Evolutionary conservation across 805 yeast genomes (phyloP).

Genomic region (Kluyveromyces starmeri): DNA sequence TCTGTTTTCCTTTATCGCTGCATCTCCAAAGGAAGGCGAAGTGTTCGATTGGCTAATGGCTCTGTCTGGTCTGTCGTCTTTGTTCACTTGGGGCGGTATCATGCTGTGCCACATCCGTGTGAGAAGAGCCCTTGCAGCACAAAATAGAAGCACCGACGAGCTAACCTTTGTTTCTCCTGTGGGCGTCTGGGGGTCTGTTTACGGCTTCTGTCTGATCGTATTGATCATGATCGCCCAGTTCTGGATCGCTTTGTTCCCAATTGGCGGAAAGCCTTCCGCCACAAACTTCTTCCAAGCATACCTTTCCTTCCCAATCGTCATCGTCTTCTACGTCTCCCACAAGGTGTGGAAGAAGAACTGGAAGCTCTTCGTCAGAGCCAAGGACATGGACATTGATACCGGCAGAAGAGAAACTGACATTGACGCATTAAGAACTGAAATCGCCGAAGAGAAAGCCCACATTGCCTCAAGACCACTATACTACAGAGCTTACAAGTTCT

Average conservation of each 20-base stretch:
- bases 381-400: constrained; percentile 50
- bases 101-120: constrained; percentile 52
- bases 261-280: constrained; percentile 45
- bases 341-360: constrained; percentile 42
- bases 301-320: constrained; percentile 53
- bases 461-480: constrained; percentile 38
- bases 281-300: constrained; percentile 54
- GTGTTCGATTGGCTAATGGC: constrained; percentile 62
- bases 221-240: constrained; percentile 67
- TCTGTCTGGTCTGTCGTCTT: constrained; percentile 50
- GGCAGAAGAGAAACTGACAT: constrained; percentile 53
- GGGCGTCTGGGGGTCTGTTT: constrained; percentile 58
- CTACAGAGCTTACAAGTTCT: constrained; percentile 34
- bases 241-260: constrained; percentile 74
- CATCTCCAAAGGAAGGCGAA: constrained; percentile 40
- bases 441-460: constrained; percentile 42
- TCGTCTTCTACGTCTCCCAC: constrained; percentile 49
- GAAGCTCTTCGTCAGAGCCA: constrained; percentile 34
- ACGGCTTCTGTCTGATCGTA: constrained; percentile 47
- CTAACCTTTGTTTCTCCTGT: constrained; percentile 56
- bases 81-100: constrained; percentile 57
- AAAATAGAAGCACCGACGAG: constrained; percentile 64
- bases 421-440: constrained; percentile 42
- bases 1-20: constrained; percentile 48
- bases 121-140: constrained; percentile 53